Percentiles rank a stretch among this genome's conserved stretches.
Evolutionary conservation across 2,329 filamentous ascomycete species (phyloP).

Genomic region (Ophiocordyceps sinensis): DNA sequence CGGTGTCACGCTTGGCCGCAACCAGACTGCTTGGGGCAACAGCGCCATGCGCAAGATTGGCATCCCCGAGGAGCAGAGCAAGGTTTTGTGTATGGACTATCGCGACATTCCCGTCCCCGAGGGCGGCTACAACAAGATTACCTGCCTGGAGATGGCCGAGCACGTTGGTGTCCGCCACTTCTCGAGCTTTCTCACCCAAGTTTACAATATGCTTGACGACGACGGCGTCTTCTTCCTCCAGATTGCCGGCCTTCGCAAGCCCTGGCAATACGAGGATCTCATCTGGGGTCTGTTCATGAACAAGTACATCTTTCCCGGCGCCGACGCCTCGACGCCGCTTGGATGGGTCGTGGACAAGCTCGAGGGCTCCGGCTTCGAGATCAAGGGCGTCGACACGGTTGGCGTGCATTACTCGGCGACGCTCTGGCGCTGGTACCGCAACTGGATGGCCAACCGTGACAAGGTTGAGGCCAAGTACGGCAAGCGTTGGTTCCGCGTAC

Average conservation of each 20-base stretch:
- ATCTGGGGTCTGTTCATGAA: slow-evolving; percentile 99
- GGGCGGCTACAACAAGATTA: slow-evolving; percentile 73
- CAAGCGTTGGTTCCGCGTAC: slow-evolving; percentile 83
- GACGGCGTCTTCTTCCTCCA: slow-evolving; percentile 94
- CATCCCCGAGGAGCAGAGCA: slow-evolving; percentile 75
- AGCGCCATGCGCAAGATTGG: slow-evolving; percentile 69
- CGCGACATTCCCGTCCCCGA: slow-evolving; percentile 75
- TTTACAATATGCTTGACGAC: slow-evolving; percentile 90
- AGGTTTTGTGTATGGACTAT: slow-evolving; percentile 93
- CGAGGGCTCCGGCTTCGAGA: slow-evolving; percentile 56
- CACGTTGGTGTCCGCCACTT: slow-evolving; percentile 94
- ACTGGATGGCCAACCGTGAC: slow-evolving; percentile 89
- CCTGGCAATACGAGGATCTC: slow-evolving; percentile 96
- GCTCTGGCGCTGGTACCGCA: slow-evolving; percentile 95
- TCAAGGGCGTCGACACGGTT: slow-evolving; percentile 85
- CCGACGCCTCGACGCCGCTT: slow-evolving; percentile 86
- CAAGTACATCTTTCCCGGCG: slow-evolving; percentile 97
- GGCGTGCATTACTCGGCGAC: slow-evolving; percentile 96
- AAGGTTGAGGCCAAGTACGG: slow-evolving; percentile 95
- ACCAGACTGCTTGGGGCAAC: slow-evolving; percentile 97
- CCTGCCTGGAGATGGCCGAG: slow-evolving; percentile 96
- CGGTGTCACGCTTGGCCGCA: slow-evolving; percentile 85
- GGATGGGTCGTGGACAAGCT: slow-evolving; percentile 75
- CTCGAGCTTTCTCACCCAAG: slow-evolving; percentile 64
- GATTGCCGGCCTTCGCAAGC: slow-evolving; percentile 83